A percentile compares a stretch with the other conserved stretches of the same genome.
Conservation (phyloP, 2,329 filamentous ascomycete genomes). For the Cordyceps farinosa region DNA sequence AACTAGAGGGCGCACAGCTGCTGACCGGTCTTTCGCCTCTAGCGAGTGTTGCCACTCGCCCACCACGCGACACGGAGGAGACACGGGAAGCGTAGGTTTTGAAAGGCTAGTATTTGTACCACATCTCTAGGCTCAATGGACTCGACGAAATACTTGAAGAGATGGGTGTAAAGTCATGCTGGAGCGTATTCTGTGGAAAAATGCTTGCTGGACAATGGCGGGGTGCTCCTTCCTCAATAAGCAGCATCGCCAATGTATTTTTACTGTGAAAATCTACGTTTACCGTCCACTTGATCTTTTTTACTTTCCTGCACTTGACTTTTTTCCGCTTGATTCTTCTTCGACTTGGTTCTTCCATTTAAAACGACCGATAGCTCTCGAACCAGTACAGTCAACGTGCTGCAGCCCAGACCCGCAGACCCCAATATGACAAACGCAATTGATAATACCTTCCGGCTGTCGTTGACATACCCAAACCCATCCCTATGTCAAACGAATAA, state of each 20-base stretch:
- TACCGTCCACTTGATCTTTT: neutral
- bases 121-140: neutral
- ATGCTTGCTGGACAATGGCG: neutral
- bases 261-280: neutral
- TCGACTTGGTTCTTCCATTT: too few relatives aligned
- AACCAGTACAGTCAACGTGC: neutral
- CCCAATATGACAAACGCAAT: conserved; percentile 8
- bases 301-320: too few relatives aligned
- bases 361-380: neutral
- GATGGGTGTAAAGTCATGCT: neutral
- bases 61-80: conserved; percentile 6
- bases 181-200: neutral
- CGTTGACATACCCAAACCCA: conserved; percentile 34
- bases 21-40: neutral
- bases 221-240: neutral
- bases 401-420: neutral
- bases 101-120: conserved; percentile 13
- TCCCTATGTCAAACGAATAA: conserved; percentile 23
- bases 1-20: too few relatives aligned
- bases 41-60: neutral
- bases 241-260: neutral
- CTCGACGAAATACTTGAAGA: neutral
- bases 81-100: conserved; percentile 4
- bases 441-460: conserved; percentile 22
- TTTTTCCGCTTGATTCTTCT: too few relatives aligned